phyloP scores from a whole-genome alignment of 2,329 filamentous ascomycete genomes.

The Teratosphaeria zuluensis region DNA sequence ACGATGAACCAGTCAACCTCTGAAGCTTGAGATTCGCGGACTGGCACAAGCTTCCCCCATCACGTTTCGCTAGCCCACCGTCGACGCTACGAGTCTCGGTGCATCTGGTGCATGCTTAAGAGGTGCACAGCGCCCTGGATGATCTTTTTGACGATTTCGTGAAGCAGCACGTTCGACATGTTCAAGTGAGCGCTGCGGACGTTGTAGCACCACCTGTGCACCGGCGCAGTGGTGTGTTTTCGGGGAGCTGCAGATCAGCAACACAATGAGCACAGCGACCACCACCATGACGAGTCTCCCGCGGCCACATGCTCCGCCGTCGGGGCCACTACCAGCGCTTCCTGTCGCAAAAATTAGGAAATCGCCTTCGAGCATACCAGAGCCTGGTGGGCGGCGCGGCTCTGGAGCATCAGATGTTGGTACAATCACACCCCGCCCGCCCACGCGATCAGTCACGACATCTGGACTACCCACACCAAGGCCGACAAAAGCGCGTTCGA shows the following conservation, averaged over 20 bases:
- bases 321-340: conserved; percentile 61
- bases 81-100: neutral
- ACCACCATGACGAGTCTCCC: conserved; percentile 33
- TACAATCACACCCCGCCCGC: conserved; percentile 34
- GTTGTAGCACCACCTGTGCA: neutral
- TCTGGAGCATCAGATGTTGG: conserved; percentile 14
- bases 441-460: conserved; percentile 30
- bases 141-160: neutral
- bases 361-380: conserved; percentile 43
- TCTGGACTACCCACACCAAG: conserved; percentile 44
- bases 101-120: neutral
- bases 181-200: neutral
- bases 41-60: neutral
- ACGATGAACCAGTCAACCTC: neutral
- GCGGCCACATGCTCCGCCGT: conserved; percentile 57
- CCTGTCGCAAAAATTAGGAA: conserved; percentile 62
- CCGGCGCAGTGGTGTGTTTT: neutral
- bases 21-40: neutral
- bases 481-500: conserved; percentile 34
- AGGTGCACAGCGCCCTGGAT: neutral
- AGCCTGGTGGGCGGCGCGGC: conserved; percentile 10
- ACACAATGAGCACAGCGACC: conserved; percentile 3
- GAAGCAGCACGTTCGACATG: neutral
- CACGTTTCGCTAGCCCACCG: neutral
- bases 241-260: conserved; percentile 2